These are phyloP conservation scores for Barnettozyma populi DNA, from an alignment of 805 yeast species.

Conservation along the genomic window DNA sequence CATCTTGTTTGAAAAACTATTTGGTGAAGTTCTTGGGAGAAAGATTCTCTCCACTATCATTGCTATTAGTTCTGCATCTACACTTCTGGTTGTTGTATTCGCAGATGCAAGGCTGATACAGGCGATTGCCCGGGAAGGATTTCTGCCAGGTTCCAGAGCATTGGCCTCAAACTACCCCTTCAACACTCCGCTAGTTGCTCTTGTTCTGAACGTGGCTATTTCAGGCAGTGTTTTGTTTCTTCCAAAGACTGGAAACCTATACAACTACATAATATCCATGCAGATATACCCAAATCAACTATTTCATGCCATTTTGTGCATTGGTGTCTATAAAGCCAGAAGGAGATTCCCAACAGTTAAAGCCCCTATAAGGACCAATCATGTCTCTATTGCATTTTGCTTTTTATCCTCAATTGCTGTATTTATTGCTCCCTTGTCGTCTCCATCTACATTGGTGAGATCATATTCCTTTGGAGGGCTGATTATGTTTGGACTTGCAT, in stretches of 20 bases:
- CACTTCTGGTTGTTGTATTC: constrained; percentile 51
- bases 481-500: constrained; percentile 36
- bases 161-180: constrained; percentile 53
- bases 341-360: constrained; percentile 37
- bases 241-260: constrained; percentile 29
- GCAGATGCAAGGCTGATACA: constrained; percentile 53
- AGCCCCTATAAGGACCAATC: constrained; percentile 46
- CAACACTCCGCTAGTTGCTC: constrained; percentile 49
- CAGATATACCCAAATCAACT: constrained; percentile 42
- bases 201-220: constrained; percentile 28
- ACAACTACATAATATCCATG: constrained; percentile 37
- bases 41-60: constrained; percentile 45
- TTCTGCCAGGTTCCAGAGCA: constrained; percentile 43
- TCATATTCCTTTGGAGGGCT: constrained; percentile 33
- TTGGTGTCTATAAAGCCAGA: constrained; percentile 52
- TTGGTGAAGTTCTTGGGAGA: constrained; percentile 45
- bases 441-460: constrained; percentile 8
- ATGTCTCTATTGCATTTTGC: constrained; percentile 18
- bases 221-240: constrained; percentile 28
- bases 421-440: constrained; percentile 12
- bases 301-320: constrained; percentile 45
- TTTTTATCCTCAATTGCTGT: constrained; percentile 9
- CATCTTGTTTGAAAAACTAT: constrained; percentile 45
- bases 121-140: constrained; percentile 56
- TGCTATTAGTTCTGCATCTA: constrained; percentile 56